phyloP scores from a whole-genome alignment of 495 filamentous ascomycete species.

The Penicillium simplicissimum region DNA sequence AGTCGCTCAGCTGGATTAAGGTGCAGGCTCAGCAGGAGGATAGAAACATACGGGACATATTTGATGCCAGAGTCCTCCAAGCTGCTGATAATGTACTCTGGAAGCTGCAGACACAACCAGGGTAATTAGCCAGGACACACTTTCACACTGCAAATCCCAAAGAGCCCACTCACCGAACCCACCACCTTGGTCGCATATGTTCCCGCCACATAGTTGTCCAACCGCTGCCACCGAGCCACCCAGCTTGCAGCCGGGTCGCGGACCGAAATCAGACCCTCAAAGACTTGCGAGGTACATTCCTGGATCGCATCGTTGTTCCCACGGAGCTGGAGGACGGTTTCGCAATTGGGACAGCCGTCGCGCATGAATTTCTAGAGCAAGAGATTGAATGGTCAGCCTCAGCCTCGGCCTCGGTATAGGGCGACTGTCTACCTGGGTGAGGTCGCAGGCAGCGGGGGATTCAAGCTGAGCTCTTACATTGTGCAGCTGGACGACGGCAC shows the following conservation, averaged over 20 bases:
- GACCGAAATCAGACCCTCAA: slow-evolving; percentile 82
- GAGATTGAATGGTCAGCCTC: slow-evolving; percentile 3
- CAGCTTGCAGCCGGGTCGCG: slow-evolving; percentile 77
- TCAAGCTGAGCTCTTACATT: slow-evolving; percentile 52
- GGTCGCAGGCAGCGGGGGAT: background rate
- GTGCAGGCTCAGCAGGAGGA: background rate
- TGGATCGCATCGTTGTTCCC: slow-evolving; percentile 77
- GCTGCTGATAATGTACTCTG: slow-evolving; percentile 62
- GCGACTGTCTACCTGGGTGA: background rate
- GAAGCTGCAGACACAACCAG: slow-evolving; percentile 40
- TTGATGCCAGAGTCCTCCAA: slow-evolving; percentile 69
- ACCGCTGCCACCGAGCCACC: slow-evolving; percentile 93
- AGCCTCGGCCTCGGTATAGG: slow-evolving; percentile 2
- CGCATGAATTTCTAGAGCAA: slow-evolving; percentile 67
- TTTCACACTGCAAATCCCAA: background rate
- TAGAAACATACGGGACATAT: slow-evolving; percentile 60
- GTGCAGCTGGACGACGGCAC: slow-evolving; percentile 83
- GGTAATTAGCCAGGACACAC: background rate
- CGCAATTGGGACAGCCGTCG: slow-evolving; percentile 95
- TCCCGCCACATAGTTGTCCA: slow-evolving; percentile 81
- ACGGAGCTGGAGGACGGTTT: slow-evolving; percentile 79
- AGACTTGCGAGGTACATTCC: slow-evolving; percentile 93
- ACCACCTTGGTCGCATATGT: slow-evolving; percentile 93
- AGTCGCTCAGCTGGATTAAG: background rate
- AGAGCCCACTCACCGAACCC: slow-evolving; percentile 57